phyloP scores from a whole-genome alignment of 78 protist genomes.

The Dictyostelium discoideum region DNA sequence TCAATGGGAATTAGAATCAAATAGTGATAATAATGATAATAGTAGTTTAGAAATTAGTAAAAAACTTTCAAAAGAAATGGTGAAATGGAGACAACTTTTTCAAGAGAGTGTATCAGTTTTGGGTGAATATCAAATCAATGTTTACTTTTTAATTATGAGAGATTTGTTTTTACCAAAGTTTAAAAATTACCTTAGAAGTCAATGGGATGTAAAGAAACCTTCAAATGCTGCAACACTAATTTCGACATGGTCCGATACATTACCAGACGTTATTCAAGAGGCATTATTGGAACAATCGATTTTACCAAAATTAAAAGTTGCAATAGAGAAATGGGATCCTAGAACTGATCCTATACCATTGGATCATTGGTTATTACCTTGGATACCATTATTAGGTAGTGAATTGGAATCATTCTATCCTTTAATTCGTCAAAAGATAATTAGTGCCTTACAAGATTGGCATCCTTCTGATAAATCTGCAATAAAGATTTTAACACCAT shows the following conservation, averaged over 20 bases:
- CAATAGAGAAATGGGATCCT: constrained; percentile 42
- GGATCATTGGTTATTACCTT: constrained; percentile 47
- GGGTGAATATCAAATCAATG: neutral
- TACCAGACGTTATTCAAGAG: constrained; percentile 29
- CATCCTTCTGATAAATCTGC: constrained; percentile 28
- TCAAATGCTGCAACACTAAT: neutral
- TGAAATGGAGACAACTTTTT: constrained; percentile 34
- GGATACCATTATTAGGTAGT: constrained; percentile 20
- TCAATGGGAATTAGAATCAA: neutral
- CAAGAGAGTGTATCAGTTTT: neutral
- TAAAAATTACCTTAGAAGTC: constrained; percentile 18
- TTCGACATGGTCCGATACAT: neutral
- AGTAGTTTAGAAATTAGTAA: neutral
- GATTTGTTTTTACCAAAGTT: constrained; percentile 37
- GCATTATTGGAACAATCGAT: constrained; percentile 33
- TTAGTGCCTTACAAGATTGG: constrained; percentile 23
- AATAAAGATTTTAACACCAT: neutral
- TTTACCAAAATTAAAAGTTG: constrained; percentile 14
- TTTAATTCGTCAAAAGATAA: constrained; percentile 44
- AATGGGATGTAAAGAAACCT: constrained; percentile 56
- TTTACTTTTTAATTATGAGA: constrained; percentile 42
- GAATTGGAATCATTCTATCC: constrained; percentile 21
- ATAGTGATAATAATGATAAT: neutral
- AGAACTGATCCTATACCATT: constrained; percentile 29
- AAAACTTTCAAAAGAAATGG: neutral